Evolutionary conservation across 495 filamentous ascomycete species (phyloP), one percentile per base, ranked within the genome.

Genomic region (Usnea hakonensis): DNA sequence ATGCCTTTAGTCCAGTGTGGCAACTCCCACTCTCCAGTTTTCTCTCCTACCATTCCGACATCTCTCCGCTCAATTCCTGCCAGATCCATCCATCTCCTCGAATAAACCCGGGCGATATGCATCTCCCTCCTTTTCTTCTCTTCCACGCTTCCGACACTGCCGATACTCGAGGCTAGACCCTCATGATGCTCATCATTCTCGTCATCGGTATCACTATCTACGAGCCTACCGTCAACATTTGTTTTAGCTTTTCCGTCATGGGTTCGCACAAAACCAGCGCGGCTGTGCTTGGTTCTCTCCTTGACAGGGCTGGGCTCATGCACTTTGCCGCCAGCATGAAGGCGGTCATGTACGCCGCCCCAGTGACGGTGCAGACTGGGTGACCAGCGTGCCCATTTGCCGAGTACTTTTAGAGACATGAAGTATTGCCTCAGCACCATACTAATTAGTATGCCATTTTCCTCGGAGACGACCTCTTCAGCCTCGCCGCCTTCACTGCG

Each of bases 381-480:
- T 44, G 83, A 80, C 86, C 87, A 87, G 21, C 79, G 73, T 53
- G 79, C 79, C 91, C 91, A 95, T 66, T 80, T 79, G 4, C 88
- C 86, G 57, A 95, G 71, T 0, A 91, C 85, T 61, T 90, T 90
- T 21, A 95, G 75, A 14, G 84, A 87, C 78, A 93, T 83, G 70
- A 96, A 95, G 68, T 95, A 95, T 71, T 95, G 91, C 5, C 91
- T 83, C 28, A 96, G 76, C 62, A 96, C 85, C 62, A 85, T 90
- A 64, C 85, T 88, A 65, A 95, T 90, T 33, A 96, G 73, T 6
- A 95, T 82, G 10, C 91, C 91, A 61, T 88, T 90, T 68, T 96
- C 91, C 63, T 95, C 91, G 32, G 80, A 82, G 23, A 96, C 85
- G 21, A 95, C 67, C 69, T 90, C 88, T 66, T 90, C 86, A 3